Conservation (phyloP, 176 grass and related monocot genomes). For the Hyparrhenia diplandra region DNA sequence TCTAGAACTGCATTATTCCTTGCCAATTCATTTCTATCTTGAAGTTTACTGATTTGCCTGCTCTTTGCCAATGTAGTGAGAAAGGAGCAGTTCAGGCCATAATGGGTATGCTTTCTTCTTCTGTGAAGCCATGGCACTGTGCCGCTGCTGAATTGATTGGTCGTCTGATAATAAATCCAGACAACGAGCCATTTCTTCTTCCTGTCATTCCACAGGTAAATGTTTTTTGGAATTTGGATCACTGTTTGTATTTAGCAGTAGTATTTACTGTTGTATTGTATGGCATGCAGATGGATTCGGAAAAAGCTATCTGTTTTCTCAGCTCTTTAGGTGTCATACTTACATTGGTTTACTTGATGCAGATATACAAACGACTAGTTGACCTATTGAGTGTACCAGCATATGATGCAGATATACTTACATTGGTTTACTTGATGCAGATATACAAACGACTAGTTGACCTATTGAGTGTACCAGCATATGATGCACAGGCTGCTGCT, state of each 20-base stretch:
- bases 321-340: background rate
- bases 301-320: conserved; percentile 3
- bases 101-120: conserved; percentile 93
- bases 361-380: conserved; percentile 92
- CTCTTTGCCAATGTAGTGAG: conserved; percentile 53
- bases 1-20: background rate
- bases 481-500: conserved; percentile 94
- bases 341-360: conserved; percentile 13
- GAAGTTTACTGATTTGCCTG: background rate
- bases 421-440: conserved; percentile 36
- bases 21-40: conserved; percentile 15
- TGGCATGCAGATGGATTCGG: conserved; percentile 12
- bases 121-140: conserved; percentile 91
- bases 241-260: background rate
- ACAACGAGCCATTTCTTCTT: conserved; percentile 92
- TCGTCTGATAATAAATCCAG: conserved; percentile 95
- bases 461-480: conserved; percentile 77
- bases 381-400: conserved; percentile 88
- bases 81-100: conserved; percentile 89
- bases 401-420: conserved; percentile 58
- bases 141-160: conserved; percentile 96
- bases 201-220: conserved; percentile 64
- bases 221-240: background rate
- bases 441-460: conserved; percentile 92
- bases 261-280: background rate